Evolutionary conservation across 306 rosid genomes (phyloP).

Genomic region (Citrullus colocynthis): DNA sequence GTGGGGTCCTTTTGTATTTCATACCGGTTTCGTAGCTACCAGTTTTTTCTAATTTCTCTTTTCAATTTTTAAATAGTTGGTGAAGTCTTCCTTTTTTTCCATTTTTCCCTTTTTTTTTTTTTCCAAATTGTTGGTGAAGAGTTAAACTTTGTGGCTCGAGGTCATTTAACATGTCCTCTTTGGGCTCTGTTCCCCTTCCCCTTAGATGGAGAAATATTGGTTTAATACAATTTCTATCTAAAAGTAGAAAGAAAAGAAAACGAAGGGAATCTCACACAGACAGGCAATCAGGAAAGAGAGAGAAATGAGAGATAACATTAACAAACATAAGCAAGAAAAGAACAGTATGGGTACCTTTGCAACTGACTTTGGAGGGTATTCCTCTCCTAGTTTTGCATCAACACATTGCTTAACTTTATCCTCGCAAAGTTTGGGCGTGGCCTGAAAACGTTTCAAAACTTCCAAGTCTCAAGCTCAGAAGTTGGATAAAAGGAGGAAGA

Average conservation of each 20-base stretch:
- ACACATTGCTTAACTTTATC: conserved; percentile 81
- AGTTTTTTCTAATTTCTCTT: background rate
- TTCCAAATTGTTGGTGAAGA: background rate
- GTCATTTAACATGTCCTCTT: background rate
- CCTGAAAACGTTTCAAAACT: conserved; percentile 33
- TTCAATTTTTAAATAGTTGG: background rate
- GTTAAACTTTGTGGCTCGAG: background rate
- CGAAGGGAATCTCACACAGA: background rate
- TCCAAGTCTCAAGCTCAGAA: conserved; percentile 12
- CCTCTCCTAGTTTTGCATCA: conserved; percentile 17
- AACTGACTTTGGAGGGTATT: conserved; percentile 3
- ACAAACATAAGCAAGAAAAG: background rate
- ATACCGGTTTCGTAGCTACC: background rate
- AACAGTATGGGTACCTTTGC: conserved; percentile 1
- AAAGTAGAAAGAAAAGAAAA: background rate
- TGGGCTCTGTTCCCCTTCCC: background rate
- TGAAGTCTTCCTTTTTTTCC: no score
- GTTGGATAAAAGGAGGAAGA: background rate
- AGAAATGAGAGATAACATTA: background rate
- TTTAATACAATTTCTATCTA: background rate
- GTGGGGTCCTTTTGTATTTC: background rate
- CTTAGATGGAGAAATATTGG: background rate
- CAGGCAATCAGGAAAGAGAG: background rate
- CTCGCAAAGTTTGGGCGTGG: conserved; percentile 91
- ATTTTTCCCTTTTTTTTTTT: no score